Percentiles rank a stretch among this genome's conserved stretches.
phyloP scores from a whole-genome alignment of 2,329 filamentous ascomycete species.

The Fusarium sambucinum region DNA sequence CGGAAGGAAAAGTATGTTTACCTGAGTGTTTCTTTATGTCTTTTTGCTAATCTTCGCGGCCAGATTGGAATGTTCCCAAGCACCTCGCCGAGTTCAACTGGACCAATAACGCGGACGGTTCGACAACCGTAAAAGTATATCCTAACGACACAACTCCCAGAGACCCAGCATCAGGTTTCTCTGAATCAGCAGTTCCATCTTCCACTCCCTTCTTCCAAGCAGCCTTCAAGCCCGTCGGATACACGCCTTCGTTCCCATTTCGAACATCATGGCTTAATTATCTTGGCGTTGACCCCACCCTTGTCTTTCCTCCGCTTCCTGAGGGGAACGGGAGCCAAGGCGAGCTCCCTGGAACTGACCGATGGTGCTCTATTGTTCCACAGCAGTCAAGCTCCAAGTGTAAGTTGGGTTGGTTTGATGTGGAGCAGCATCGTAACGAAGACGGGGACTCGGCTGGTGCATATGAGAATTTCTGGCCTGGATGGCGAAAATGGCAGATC shows the following conservation, averaged over 20 bases:
- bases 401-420: slow-evolving; percentile 61
- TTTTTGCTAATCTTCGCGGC: neutral
- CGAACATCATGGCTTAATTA: slow-evolving; percentile 54
- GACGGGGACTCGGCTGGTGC: slow-evolving; percentile 35
- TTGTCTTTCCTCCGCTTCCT: slow-evolving; percentile 65
- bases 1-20: slow-evolving; percentile 59
- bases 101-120: slow-evolving; percentile 52
- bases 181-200: slow-evolving; percentile 51
- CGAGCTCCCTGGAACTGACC: slow-evolving; percentile 60
- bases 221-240: slow-evolving; percentile 57
- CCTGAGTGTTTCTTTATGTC: neutral
- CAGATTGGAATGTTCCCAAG: slow-evolving; percentile 69
- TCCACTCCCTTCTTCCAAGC: slow-evolving; percentile 60
- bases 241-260: slow-evolving; percentile 59
- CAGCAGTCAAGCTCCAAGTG: slow-evolving; percentile 48
- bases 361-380: slow-evolving; percentile 59
- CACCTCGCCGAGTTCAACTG: slow-evolving; percentile 66
- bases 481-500: slow-evolving; percentile 59
- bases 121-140: slow-evolving; percentile 58
- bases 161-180: slow-evolving; percentile 39
- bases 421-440: slow-evolving; percentile 55
- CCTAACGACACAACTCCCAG: slow-evolving; percentile 55
- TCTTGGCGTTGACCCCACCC: slow-evolving; percentile 57
- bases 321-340: slow-evolving; percentile 53
- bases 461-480: slow-evolving; percentile 62